Evolutionary conservation across 768 basidiomycete genomes (phyloP), one percentile per base, ranked within the genome.

Genomic region (Fomitopsis pulvina): DNA sequence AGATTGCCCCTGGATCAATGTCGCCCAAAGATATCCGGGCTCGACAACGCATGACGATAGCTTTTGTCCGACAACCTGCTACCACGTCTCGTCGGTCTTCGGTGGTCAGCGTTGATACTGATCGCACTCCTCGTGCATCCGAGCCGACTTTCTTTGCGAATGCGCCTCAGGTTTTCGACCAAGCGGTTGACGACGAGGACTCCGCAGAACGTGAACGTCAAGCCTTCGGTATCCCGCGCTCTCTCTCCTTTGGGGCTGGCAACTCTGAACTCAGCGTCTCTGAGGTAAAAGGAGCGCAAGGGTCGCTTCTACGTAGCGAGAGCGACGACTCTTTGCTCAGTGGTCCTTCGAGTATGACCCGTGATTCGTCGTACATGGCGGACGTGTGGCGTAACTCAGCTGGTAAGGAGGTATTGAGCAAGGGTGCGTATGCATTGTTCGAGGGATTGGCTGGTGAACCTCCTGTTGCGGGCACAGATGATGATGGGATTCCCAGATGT

Each of bases 381-480:
- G 48, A 11, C 27, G 43, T 18, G 9, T 44, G 43, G 43, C n/a
- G 26, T 7, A 24, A 18, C 6, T 21, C 26, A 9, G 72, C 70
- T 8, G 70, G 71, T 12, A 54, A 47, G 32, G 56, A 61, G 12
- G 62, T 57, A 16, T 53, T 71, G 32, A 79, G 77, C 50, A 57
- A 61, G n/a, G 77, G 73, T 10, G 76, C 77, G 1, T 72, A 76
- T 51, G 74, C 67, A 27, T 60, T 80, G 38, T 75, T 80, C 51
- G 67, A 65, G 48, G 66, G 66, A 14, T 53, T 78, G 65, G 24
- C 54, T 75, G 41, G 68, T 66, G 45, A 12, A 54, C 27, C n/a
- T 30, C 48, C 8, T 7, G 42, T 9, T 7, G 25, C 7, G 7
- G 25, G 6, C 22, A n/a, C 53, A 47, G 32, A 50, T 54, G 25